These are phyloP conservation scores for Ogataea trehaloabstinens DNA, from an alignment of 805 yeast genomes.

Conservation along the genomic window DNA sequence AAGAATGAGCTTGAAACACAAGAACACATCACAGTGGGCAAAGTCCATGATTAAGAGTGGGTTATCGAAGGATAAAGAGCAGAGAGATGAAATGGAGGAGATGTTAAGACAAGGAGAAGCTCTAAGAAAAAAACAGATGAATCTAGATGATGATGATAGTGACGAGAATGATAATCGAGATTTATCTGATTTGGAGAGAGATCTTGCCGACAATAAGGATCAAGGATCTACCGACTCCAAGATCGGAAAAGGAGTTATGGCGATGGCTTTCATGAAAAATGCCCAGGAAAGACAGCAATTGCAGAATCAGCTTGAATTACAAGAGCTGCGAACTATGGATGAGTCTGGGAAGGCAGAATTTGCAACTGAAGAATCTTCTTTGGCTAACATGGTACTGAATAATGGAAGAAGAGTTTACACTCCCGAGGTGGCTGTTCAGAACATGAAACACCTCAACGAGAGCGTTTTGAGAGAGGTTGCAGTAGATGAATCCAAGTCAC, in stretches of 20 bases:
- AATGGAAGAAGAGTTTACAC: constrained; percentile 81
- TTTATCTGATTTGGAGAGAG: constrained; percentile 51
- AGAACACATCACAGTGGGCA: constrained; percentile 88
- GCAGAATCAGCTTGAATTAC: constrained; percentile 54
- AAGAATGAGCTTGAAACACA: constrained; percentile 89
- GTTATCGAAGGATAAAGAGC: constrained; percentile 78
- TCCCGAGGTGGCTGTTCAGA: constrained; percentile 51
- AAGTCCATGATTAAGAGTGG: constrained; percentile 86
- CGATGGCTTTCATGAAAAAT: constrained; percentile 93
- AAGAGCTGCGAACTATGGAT: constrained; percentile 47
- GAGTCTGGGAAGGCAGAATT: constrained; percentile 37
- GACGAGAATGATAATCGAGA: constrained; percentile 41
- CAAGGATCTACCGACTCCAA: constrained; percentile 38
- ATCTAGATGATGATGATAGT: constrained; percentile 48
- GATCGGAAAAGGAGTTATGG: constrained; percentile 85
- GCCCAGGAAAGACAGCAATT: constrained; percentile 72
- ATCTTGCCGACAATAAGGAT: constrained; percentile 31
- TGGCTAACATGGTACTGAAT: constrained; percentile 54
- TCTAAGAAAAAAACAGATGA: constrained; percentile 69
- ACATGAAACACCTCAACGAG: constrained; percentile 35
- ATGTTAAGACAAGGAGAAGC: constrained; percentile 87
- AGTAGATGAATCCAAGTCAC: constrained; percentile 48
- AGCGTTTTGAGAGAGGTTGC: constrained; percentile 43
- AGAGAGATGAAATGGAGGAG: constrained; percentile 88
- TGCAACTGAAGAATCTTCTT: constrained; percentile 34